Percentiles rank a stretch among this genome's conserved stretches.
Conservation (phyloP, 2,329 filamentous ascomycete genomes). For the Furcasterigmium sp. region DNA sequence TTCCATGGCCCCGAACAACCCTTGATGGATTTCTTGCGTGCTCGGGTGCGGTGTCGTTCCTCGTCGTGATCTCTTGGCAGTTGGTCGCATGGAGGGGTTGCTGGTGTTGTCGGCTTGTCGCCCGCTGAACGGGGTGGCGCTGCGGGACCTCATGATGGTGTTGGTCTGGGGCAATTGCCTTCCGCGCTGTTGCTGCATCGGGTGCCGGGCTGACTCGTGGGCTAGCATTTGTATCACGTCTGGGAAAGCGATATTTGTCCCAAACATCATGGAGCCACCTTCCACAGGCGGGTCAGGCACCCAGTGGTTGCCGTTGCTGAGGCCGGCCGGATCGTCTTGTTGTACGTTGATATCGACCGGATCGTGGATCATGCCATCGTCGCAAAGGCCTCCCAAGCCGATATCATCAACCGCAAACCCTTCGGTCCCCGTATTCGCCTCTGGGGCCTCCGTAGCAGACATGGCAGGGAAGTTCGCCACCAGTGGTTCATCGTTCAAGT, state of each 20-base stretch:
- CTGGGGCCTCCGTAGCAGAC: not conserved
- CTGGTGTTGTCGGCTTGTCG: not conserved
- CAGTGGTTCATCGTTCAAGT: not conserved
- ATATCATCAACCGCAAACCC: not conserved
- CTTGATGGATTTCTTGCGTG: not conserved
- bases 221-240: not conserved
- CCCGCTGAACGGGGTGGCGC: too few relatives aligned
- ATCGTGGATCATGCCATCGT: too few relatives aligned
- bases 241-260: not conserved
- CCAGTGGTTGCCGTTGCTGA: not conserved
- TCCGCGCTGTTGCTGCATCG: not conserved
- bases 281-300: not conserved
- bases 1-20: not conserved
- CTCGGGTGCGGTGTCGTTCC: not conserved
- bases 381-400: not conserved
- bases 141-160: not conserved
- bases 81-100: not conserved
- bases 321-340: not conserved
- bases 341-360: not conserved
- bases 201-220: not conserved
- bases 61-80: not conserved
- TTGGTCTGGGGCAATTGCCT: not conserved
- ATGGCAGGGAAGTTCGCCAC: not conserved
- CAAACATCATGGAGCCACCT: not conserved
- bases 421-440: not conserved